Conservation (phyloP, 805 yeast species). For the Candida xyloterini region DNA sequence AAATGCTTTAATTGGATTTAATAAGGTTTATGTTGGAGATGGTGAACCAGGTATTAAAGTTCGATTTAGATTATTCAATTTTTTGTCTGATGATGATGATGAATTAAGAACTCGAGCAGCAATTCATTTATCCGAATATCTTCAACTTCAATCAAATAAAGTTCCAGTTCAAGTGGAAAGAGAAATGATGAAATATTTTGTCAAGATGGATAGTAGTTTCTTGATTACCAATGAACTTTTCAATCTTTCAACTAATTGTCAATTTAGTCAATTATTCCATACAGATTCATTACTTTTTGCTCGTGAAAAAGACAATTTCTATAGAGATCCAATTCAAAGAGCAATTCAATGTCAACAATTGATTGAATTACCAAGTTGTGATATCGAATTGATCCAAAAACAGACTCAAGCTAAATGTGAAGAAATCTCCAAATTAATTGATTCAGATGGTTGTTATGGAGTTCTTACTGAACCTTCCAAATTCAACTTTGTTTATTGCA, state of each 20-base stretch:
- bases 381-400: not conserved
- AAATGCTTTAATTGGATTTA: conserved; percentile 39
- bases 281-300: conserved; percentile 49
- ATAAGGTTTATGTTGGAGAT: conserved; percentile 9
- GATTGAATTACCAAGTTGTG: not conserved
- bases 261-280: conserved; percentile 7
- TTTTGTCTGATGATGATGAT: conserved; percentile 65
- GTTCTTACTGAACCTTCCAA: conserved; percentile 26
- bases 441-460: conserved; percentile 32
- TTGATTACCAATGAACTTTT: conserved; percentile 1
- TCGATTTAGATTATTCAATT: conserved; percentile 31
- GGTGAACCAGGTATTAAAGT: conserved; percentile 7
- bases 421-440: not conserved
- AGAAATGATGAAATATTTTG: conserved; percentile 19
- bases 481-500: conserved; percentile 24
- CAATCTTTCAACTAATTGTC: conserved; percentile 3
- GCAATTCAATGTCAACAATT: conserved; percentile 15
- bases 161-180: conserved; percentile 36
- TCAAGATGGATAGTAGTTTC: conserved; percentile 1
- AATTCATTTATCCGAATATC: conserved; percentile 33
- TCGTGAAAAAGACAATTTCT: conserved; percentile 65
- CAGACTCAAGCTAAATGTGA: conserved; percentile 1
- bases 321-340: conserved; percentile 45
- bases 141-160: conserved; percentile 20
- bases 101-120: conserved; percentile 52